phyloP scores from a whole-genome alignment of 139 green algal genomes.

The Diplosphaera chodatii region DNA sequence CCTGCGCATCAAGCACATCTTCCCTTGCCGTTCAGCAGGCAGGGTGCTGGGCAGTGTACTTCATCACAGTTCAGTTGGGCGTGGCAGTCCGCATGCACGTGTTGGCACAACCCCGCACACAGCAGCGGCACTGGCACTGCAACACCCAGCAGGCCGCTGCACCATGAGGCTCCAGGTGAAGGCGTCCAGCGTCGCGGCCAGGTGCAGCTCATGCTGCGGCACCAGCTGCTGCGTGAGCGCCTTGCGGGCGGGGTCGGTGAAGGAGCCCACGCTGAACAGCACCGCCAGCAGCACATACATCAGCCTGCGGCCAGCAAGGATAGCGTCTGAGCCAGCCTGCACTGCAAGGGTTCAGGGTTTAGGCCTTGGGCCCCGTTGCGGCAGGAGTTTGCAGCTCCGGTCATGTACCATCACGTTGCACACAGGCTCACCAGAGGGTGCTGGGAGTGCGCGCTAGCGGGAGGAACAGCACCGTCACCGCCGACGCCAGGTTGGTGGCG shows the following conservation, averaged over 20 bases:
- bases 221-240: conserved; percentile 36
- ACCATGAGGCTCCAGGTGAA: conserved; percentile 36
- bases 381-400: no score
- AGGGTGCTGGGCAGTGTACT: no score
- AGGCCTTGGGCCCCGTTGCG: no score
- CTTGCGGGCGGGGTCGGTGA: conserved; percentile 37
- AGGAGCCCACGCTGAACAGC: conserved; percentile 24
- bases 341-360: no score
- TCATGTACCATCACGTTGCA: no score
- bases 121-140: no score
- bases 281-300: conserved; percentile 31
- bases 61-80: no score
- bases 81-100: background rate
- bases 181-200: conserved; percentile 43
- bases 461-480: conserved; percentile 4
- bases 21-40: no score
- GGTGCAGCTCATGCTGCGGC: conserved; percentile 19
- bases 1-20: background rate
- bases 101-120: no score
- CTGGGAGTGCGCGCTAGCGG: conserved; percentile 2
- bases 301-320: conserved; percentile 8
- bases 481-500: conserved; percentile 3
- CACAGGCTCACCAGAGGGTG: conserved; percentile 17
- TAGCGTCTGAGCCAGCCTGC: no score
- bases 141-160: background rate